A percentile compares a stretch with the other conserved stretches of the same genome.
phyloP scores from a whole-genome alignment of 2,329 filamentous ascomycete genomes.

The Albifimbria verrucaria region DNA sequence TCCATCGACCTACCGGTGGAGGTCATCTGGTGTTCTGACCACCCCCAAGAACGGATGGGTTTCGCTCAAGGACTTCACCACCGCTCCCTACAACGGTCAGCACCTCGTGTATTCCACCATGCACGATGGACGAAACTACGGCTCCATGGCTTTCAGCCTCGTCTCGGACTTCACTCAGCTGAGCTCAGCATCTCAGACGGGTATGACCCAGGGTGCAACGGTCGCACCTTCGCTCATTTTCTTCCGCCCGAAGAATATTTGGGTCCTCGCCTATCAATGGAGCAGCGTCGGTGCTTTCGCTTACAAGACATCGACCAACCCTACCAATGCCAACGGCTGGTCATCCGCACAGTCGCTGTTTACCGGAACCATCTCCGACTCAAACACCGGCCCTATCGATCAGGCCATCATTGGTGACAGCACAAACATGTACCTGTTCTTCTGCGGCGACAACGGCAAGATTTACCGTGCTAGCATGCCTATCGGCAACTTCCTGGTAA shows the following conservation, averaged over 20 bases:
- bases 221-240: slow-evolving; percentile 63
- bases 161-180: slow-evolving; percentile 53
- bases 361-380: slow-evolving; percentile 47
- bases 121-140: slow-evolving; percentile 41
- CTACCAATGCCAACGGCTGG: slow-evolving; percentile 56
- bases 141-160: slow-evolving; percentile 56
- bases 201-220: slow-evolving; percentile 36
- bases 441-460: slow-evolving; percentile 61
- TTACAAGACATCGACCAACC: slow-evolving; percentile 56
- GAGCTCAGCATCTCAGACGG: slow-evolving; percentile 47
- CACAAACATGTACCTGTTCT: slow-evolving; percentile 63
- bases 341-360: slow-evolving; percentile 50
- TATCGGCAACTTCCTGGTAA: slow-evolving; percentile 54
- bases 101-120: slow-evolving; percentile 57
- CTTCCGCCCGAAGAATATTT: slow-evolving; percentile 56
- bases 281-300: slow-evolving; percentile 51
- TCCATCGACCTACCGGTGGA: slow-evolving; percentile 1
- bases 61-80: slow-evolving; percentile 58
- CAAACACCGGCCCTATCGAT: slow-evolving; percentile 54
- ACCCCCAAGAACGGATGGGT: slow-evolving; percentile 1
- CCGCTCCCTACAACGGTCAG: slow-evolving; percentile 49
- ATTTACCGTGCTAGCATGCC: slow-evolving; percentile 63
- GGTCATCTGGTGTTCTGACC: not conserved
- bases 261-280: slow-evolving; percentile 63
- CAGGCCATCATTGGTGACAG: slow-evolving; percentile 60